Evolutionary conservation across 345 rosid species (phyloP), one percentile per base, ranked within the genome.

Genomic region (Mallotus nudiflorus): DNA sequence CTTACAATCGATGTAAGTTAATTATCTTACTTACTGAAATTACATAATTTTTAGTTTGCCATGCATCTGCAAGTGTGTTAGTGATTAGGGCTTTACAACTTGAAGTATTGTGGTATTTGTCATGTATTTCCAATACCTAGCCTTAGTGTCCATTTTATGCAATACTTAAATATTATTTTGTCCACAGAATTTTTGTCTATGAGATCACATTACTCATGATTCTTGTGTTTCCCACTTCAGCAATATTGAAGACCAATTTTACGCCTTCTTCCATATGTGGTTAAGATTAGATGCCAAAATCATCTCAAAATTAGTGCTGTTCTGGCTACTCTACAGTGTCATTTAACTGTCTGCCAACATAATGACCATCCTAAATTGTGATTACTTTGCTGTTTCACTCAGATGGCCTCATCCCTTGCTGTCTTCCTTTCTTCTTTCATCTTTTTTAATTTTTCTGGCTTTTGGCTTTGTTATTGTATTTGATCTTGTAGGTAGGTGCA

Each of bases 1-100:
- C 77, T 86, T 73, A 77, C 87, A 16, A 63, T 93, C 46, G 86
- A 86, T 91, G 98, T 87, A 68, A 85, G 92, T 95, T 87, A 66
- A 39, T 65, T n/a, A 13, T 49, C 65, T 72, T 63, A 62, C 58
- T 65, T 62, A 18, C 39, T 58, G 11, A 25, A 37, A 24, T 62
- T 50, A 53, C 1, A 29, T 12, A 28, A 9, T 64, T n/a, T 11
- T 1, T 27, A 14, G 0, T 50, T 42, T 62, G 7, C 19, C 33
- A 42, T 29, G 22, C 7, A 31, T 31, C 25, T 46, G 56, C 15
- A 19, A 1, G 13, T 45, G 4, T 63, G 15, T 33, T 67, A 24
- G 15, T 64, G 11, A 12, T 42, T 42, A 63, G 50, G 50, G 39
- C 14, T 54, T 16, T 15, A 15, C 9, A 12, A 11, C 14, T 55